Evolutionary conservation across 257 asterid species (phyloP).

Genomic region (Lycium ferocissimum): DNA sequence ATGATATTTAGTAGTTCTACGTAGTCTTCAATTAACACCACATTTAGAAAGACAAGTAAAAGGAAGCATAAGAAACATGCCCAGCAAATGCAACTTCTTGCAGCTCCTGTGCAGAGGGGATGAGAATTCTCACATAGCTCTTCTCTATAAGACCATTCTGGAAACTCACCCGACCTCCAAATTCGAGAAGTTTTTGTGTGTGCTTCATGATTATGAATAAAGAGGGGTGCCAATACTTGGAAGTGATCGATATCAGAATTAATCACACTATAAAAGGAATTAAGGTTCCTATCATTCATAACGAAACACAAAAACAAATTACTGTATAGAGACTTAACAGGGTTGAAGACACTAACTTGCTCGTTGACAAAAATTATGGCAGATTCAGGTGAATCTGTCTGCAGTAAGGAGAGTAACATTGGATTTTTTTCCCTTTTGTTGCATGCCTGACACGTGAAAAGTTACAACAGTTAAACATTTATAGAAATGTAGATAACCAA

Average conservation of each 20-base stretch:
- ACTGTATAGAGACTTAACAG: background rate
- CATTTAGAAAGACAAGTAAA: background rate
- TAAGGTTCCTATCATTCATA: background rate
- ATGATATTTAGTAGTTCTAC: conserved; percentile 7
- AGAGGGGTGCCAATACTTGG: conserved; percentile 26
- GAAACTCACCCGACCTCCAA: conserved; percentile 1
- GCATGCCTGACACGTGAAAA: conserved; percentile 59
- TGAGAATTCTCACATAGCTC: background rate
- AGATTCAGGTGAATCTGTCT: conserved; percentile 75
- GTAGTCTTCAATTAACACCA: background rate
- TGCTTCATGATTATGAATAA: background rate
- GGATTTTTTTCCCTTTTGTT: conserved; percentile 67
- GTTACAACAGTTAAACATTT: conserved; percentile 21
- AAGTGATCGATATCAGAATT: conserved; percentile 24
- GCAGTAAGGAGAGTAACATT: conserved; percentile 65
- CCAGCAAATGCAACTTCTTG: background rate
- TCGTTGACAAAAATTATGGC: conserved; percentile 90
- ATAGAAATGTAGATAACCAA: conserved; percentile 22
- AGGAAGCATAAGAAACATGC: background rate
- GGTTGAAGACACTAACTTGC: conserved; percentile 66
- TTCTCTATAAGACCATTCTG: background rate
- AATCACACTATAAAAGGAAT: background rate
- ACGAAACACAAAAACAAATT: background rate
- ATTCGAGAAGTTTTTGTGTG: background rate
- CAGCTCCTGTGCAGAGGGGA: background rate